A percentile compares a stretch with the other conserved stretches of the same genome.
These are phyloP conservation scores for Lepidium africanum DNA, from an alignment of 345 rosid genomes.

Conservation along the genomic window DNA sequence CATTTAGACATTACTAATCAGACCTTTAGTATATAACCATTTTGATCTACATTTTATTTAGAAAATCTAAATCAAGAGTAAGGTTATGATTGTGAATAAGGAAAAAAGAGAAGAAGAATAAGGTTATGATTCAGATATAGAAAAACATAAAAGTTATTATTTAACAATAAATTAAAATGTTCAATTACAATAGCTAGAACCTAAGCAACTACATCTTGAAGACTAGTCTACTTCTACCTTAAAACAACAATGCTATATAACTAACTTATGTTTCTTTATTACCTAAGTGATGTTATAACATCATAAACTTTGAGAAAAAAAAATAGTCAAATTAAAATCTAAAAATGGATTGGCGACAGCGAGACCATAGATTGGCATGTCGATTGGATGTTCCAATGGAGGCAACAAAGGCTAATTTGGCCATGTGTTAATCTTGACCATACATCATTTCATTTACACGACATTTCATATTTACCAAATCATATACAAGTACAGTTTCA, in stretches of 20 bases:
- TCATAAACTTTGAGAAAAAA: background rate
- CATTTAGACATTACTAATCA: too few relatives aligned
- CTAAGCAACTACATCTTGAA: background rate
- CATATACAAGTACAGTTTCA: background rate
- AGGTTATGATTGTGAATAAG: too few relatives aligned
- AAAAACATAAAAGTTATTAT: too few relatives aligned
- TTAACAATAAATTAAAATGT: background rate
- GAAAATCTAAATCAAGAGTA: too few relatives aligned
- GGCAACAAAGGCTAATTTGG: constrained; percentile 18
- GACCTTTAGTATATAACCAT: too few relatives aligned
- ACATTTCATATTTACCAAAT: background rate
- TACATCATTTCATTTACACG: constrained; percentile 16
- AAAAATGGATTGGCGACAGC: constrained; percentile 17
- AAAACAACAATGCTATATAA: constrained; percentile 8
- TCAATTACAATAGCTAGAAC: background rate
- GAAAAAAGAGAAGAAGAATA: too few relatives aligned
- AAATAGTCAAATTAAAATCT: background rate
- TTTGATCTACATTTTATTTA: too few relatives aligned
- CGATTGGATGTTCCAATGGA: constrained; percentile 22
- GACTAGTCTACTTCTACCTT: background rate
- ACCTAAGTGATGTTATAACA: constrained; percentile 7
- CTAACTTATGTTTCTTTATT: background rate
- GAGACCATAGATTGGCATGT: constrained; percentile 25
- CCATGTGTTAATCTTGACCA: constrained; percentile 27
- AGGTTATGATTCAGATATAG: too few relatives aligned